Base-by-base conservation (phyloP, 148 eudicot species). In the Rhododendron ovatum region DNA sequence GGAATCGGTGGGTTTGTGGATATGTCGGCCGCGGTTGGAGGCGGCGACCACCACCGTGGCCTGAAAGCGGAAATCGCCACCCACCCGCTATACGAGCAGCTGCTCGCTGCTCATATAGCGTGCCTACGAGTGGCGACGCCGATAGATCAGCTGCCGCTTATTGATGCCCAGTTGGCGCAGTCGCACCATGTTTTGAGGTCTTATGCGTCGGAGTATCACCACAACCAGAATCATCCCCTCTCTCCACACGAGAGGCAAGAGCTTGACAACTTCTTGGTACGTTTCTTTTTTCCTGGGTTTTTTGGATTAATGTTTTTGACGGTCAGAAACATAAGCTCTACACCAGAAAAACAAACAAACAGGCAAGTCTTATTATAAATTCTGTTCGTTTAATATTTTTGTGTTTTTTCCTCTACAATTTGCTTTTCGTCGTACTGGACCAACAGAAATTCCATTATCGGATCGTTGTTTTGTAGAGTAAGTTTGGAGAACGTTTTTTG, bases 71-170 rank as follows among this genome's bases (percentile, higher is more conserved):
- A 94, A 87, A 94, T 96, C 5, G 97, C 92, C 4, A 87, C 90
- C 5, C 95, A 96, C 69, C 99, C 98, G 1, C 83, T 96, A 13
- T 96, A 90, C 79, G 99, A 95, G 83, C 99, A 97, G 92, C 92
- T 97, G 1, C 89, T 95, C 37, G 78, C 94, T 0, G 98, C 99
- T 30, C 99, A 97, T 80, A 98, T 95, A 1, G 90, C 95, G 4
- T 97, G 99, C 85, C 89, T 97, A 18, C 91, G 98, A 6, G 96
- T 97, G 9, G 99, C 98, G 1, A 97, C 99, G 35, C 99, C 99
- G 14, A 93, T 97, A 81, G 99, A 97, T 90, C 99, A 97, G 87
- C 85, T 95, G 71, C 96, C 95, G 5, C 83, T 93, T 4, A 93
- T 97, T 59, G 98, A 97, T 15, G 94, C 96, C 4, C 99, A 97